Base-by-base conservation (phyloP, 2,329 filamentous ascomycete species). In the Claviceps digitariae region DNA sequence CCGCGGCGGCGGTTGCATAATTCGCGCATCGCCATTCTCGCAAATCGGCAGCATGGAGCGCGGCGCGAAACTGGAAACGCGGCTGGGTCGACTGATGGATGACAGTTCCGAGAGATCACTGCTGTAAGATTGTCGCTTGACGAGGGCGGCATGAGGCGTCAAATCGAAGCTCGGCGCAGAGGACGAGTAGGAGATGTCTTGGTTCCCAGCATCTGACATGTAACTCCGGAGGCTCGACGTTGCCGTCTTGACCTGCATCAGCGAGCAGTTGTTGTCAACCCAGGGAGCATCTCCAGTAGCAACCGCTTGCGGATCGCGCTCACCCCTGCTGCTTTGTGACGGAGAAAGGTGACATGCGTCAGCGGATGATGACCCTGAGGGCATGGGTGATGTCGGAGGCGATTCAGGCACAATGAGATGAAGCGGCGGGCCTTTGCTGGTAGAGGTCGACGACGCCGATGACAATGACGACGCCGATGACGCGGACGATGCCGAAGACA, bases 91-190 rank as follows among this genome's bases (percentile, higher is more conserved):
- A 15, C 54, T 55, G n/a, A 46, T 51, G 15, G 41, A 53, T 7
- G 57, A 57, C 31, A 40, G 45, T 20, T 54, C 56, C 1, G 57
- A 59, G 4, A 54, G 48, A 8, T 43, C 54, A 41, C 58, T 60
- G 50, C 54, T 54, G 20, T 49, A 50, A 3, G 55, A 58, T 41
- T 55, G 55, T 20, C 52, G 55, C 36, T 44, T 56, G 53, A 40
- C 49, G 51, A 17, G 57, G 51, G 9, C 47, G 44, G 44, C 20
- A n/a, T 17, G 44, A 27, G 17, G 45, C 44, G 12, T 46, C 48
- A 31, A 54, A 25, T 53, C 55, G 40, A 46, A 48, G 34, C 27
- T 51, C 45, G 43, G 46, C 21, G 15, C 51, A 38, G 48, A 45
- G 41, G 23, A 29, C 15, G 46, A 31, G 20, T 27, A 48, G 12